Base-by-base conservation (phyloP, 2,329 filamentous ascomycete genomes). In the Trichophyton simii region DNA sequence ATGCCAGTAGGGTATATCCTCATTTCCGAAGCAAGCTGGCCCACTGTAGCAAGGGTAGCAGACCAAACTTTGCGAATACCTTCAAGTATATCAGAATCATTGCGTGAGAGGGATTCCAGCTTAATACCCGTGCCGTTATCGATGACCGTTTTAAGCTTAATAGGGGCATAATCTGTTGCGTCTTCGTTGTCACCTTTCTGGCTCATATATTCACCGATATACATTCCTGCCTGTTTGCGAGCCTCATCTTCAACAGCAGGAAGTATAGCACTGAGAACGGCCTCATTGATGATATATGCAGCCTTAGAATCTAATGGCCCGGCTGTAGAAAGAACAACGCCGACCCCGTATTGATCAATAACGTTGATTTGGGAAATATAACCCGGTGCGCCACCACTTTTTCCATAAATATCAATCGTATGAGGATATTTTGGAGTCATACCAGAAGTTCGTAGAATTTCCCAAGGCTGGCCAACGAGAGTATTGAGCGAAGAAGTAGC, bases 401-500 rank as follows among this genome's bases (percentile, higher is more conserved):
- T 76, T 0, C 66, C 70, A 38, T 71, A 72, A 1, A 75, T 63
- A 13, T 73, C 68, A 3, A 76, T 63, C 0, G 67, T 60, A 22
- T 75, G 73, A 0, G 70, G 67, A 46, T 74, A 65, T 0, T 66
- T 38, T 0, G 68, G 66, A 0, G 68, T 68, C 0, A 75, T 55
- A 25, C 68, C 64, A 0, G 66, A 15, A 0, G 68, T 65, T 1
- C 70, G 72, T 1, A 70, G 66, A 13, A 75, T 74, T 54, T 76
- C 73, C 75, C 73, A 75, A 0, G 74, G 72, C 65, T 71, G 69
- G 2, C 74, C 74, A 2, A 73, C 72, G 22, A 73, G 67, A 11
- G 66, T 68, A 28, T 67, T 64, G 0, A 65, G 63, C 2, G 69
- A 69, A 1, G 72, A 72, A 1, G 69, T 69, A 34, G 71, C 69